These are phyloP conservation scores for Botrytis cinerea DNA, from an alignment of 2,329 filamentous ascomycete species.

Conservation along the genomic window DNA sequence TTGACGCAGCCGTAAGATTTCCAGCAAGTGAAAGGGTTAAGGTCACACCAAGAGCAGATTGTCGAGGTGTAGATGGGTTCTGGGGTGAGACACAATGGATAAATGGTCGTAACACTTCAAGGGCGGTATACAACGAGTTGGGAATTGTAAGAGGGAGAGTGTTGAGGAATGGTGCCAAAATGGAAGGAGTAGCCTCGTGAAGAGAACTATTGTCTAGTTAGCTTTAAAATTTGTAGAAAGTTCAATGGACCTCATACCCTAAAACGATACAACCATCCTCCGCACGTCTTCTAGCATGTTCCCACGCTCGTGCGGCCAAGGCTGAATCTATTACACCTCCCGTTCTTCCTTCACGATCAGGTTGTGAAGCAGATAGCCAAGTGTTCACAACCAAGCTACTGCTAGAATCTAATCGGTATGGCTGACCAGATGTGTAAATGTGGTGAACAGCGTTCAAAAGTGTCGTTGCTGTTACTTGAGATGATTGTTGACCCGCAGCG, in stretches of 20 bases:
- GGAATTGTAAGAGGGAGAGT: constrained; percentile 81
- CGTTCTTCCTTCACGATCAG: constrained; percentile 65
- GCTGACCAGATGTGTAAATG: constrained; percentile 76
- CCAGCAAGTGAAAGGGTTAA: constrained; percentile 81
- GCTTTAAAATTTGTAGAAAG: not conserved
- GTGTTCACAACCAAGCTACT: constrained; percentile 94
- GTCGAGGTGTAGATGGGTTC: constrained; percentile 81
- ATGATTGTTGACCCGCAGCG: constrained; percentile 63
- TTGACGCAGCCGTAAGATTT: constrained; percentile 70
- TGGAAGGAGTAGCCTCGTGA: constrained; percentile 82
- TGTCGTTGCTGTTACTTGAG: constrained; percentile 89
- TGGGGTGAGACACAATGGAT: constrained; percentile 82
- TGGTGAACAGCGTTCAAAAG: constrained; percentile 91
- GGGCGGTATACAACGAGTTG: constrained; percentile 70
- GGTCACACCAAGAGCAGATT: constrained; percentile 77
- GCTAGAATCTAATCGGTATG: constrained; percentile 86
- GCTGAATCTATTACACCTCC: constrained; percentile 80
- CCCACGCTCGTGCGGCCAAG: constrained; percentile 83
- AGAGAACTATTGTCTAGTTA: constrained; percentile 63
- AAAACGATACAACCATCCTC: constrained; percentile 94
- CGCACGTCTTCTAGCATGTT: constrained; percentile 89
- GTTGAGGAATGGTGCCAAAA: constrained; percentile 78
- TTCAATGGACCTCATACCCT: constrained; percentile 58
- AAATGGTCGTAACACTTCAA: constrained; percentile 84
- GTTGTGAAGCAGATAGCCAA: constrained; percentile 80